phyloP scores from a whole-genome alignment of 441 rosid species.

The Breynia disticha region DNA sequence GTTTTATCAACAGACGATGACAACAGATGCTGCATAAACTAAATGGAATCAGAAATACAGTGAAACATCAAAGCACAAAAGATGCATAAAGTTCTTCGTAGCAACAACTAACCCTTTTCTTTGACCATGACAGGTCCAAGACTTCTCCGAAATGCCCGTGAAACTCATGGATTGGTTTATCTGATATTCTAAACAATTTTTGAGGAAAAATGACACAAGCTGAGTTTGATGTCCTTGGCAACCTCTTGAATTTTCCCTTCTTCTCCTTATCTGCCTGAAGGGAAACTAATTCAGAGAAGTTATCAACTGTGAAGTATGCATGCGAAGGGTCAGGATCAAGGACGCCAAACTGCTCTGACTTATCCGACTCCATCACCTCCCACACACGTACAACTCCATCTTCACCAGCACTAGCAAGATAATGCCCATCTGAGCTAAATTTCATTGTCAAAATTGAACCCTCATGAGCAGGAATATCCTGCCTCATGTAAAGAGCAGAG shows the following conservation, averaged over 20 bases:
- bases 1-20: conserved; percentile 53
- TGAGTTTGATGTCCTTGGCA: conserved; percentile 32
- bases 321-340: conserved; percentile 49
- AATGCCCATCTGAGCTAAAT: conserved; percentile 70
- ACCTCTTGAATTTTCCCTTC: conserved; percentile 29
- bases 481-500: conserved; percentile 52
- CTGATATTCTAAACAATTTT: conserved; percentile 46
- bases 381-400: conserved; percentile 70
- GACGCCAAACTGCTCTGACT: conserved; percentile 30
- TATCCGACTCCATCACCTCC: conserved; percentile 53
- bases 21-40: conserved; percentile 28
- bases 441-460: conserved; percentile 81
- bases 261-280: conserved; percentile 35
- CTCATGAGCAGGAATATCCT: conserved; percentile 58
- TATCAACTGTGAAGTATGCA: conserved; percentile 46
- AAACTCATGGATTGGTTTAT: conserved; percentile 69
- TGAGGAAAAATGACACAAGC: conserved; percentile 67
- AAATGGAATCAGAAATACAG: conserved; percentile 10
- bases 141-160: conserved; percentile 58
- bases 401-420: conserved; percentile 79
- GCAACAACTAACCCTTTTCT: conserved; percentile 37
- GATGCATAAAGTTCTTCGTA: conserved; percentile 2
- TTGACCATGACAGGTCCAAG: conserved; percentile 86
- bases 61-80: not conserved
- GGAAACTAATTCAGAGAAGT: conserved; percentile 42